Evolutionary conservation across 208 protist genomes (phyloP).

Genomic region (Balamuthia mandrillaris): DNA sequence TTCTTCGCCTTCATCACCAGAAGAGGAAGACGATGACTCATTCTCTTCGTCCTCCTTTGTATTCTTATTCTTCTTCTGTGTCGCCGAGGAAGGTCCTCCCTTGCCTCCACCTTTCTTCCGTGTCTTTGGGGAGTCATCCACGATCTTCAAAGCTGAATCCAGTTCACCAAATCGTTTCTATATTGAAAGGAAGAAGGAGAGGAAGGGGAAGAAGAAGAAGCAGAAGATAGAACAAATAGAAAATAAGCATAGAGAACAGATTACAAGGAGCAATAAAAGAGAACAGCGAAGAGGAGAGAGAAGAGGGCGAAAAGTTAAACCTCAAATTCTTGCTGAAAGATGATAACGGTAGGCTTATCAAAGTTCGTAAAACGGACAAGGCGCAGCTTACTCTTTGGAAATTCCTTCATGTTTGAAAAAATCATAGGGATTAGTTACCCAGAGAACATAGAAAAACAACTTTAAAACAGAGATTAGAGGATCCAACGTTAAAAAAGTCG

Average conservation of each 20-base stretch:
- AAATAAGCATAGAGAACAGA: not conserved
- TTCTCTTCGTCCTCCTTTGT: not conserved
- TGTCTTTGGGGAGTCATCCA: slow-evolving; percentile 13
- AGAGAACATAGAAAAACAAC: not conserved
- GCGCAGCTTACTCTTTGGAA: not conserved
- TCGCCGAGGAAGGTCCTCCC: no score
- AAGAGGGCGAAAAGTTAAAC: not conserved
- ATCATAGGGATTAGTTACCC: not conserved
- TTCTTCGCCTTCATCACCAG: not conserved
- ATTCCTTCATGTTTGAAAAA: not conserved
- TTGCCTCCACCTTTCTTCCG: no score
- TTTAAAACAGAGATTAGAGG: not conserved
- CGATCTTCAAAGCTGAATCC: not conserved
- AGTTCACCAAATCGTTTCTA: not conserved
- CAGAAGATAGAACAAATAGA: no score
- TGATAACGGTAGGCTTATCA: slow-evolving; percentile 21
- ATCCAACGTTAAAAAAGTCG: not conserved
- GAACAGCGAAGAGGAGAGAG: not conserved
- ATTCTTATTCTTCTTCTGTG: not conserved
- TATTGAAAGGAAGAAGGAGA: not conserved
- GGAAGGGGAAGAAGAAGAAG: no score
- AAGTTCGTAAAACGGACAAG: slow-evolving; percentile 12
- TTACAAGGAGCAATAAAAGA: not conserved
- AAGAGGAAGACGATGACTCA: not conserved
- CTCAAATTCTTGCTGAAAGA: slow-evolving; percentile 19